Evolutionary conservation across 106 monocot genomes (phyloP).

Genomic region (Dendrobium officinale): DNA sequence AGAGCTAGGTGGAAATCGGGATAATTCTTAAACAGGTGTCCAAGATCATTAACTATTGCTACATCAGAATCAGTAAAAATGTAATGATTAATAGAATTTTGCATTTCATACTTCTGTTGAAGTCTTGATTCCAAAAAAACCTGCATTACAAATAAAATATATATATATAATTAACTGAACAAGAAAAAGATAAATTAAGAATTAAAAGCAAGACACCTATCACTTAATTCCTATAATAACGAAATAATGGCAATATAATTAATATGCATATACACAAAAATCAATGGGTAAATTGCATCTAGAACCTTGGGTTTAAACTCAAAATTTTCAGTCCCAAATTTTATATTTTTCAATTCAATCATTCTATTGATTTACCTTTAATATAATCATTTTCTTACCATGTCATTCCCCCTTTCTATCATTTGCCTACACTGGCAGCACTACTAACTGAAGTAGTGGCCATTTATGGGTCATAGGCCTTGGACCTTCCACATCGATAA

Average conservation of each 20-base stretch:
- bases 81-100: slow-evolving; percentile 34
- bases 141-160: slow-evolving; percentile 30
- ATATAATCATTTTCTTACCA: no score
- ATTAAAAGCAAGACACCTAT: background rate
- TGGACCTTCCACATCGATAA: no score
- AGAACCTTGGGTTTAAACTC: background rate
- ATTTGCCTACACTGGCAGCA: no score
- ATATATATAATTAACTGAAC: background rate
- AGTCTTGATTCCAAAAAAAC: slow-evolving; percentile 53
- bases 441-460: no score
- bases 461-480: no score
- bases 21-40: slow-evolving; percentile 66
- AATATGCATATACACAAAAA: background rate
- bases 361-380: no score
- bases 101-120: slow-evolving; percentile 25
- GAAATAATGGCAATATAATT: background rate
- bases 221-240: background rate
- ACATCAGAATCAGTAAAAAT: slow-evolving; percentile 94
- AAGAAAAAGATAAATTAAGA: slow-evolving; percentile 4
- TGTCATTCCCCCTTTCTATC: no score
- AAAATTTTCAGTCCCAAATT: background rate
- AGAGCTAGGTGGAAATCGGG: slow-evolving; percentile 80
- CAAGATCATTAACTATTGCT: slow-evolving; percentile 81
- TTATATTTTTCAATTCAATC: no score
- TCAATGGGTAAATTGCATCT: background rate